Percentiles rank a stretch among this genome's conserved stretches.
phyloP scores from a whole-genome alignment of 139 green algal species.

The Chlamydomonas sphaeroides region DNA sequence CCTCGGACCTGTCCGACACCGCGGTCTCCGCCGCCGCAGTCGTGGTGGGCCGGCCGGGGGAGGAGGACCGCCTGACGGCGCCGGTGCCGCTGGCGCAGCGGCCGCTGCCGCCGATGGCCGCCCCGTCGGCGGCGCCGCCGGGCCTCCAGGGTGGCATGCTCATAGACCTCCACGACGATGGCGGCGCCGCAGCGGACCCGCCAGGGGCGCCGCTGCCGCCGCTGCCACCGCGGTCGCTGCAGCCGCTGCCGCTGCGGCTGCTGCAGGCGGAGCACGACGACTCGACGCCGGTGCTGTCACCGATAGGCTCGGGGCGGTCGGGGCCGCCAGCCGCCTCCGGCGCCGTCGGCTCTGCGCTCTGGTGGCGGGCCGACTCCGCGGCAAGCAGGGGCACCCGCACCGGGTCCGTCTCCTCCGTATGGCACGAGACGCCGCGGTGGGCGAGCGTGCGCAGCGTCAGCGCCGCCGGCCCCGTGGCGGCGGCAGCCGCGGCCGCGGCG shows the following conservation, averaged over 20 bases:
- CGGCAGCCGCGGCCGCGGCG: not conserved
- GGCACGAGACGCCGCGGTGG: constrained; percentile 32
- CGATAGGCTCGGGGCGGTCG: no score
- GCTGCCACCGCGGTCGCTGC: not conserved
- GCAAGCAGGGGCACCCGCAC: not conserved
- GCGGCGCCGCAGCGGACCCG: not conserved
- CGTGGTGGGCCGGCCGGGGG: not conserved
- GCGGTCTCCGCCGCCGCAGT: not conserved
- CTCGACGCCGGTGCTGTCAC: no score
- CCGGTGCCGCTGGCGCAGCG: no score
- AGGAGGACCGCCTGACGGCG: not conserved
- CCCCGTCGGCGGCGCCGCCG: not conserved
- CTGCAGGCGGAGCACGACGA: no score
- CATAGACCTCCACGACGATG: no score
- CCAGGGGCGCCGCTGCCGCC: not conserved
- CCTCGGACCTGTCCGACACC: not conserved
- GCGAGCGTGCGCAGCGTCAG: not conserved
- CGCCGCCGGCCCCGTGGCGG: not conserved
- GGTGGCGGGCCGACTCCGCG: not conserved
- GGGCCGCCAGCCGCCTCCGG: no score
- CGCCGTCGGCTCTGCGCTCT: no score
- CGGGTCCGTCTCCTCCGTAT: not conserved
- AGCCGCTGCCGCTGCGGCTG: not conserved
- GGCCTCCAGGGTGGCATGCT: no score
- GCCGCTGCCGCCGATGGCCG: not conserved